These are phyloP conservation scores for Panicum hallii DNA, from an alignment of 202 grass and related monocot species.

Conservation along the genomic window DNA sequence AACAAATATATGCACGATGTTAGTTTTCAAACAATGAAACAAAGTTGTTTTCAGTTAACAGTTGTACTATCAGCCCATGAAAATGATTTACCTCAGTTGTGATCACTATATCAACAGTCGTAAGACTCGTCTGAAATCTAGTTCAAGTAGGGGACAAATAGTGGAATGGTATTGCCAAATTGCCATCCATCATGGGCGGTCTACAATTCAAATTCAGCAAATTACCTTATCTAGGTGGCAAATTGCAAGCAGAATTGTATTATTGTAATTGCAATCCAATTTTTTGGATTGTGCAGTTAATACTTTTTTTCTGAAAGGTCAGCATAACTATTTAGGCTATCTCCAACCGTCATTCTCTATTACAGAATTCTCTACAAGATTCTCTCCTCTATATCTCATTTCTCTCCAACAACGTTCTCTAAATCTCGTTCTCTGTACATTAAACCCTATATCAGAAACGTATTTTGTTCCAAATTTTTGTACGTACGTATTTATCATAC, in stretches of 20 bases:
- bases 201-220: constrained; percentile 23
- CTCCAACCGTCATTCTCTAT: too few species aligned
- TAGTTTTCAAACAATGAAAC: constrained; percentile 30
- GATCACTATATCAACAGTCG: background rate
- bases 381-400: too few species aligned
- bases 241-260: background rate
- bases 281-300: background rate
- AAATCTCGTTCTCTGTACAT: too few species aligned
- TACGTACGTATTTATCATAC: too few species aligned
- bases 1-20: constrained; percentile 26
- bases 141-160: constrained; percentile 5
- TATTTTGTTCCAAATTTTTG: too few species aligned
- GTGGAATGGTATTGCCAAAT: background rate
- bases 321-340: constrained; percentile 13
- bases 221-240: constrained; percentile 2
- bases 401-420: too few species aligned
- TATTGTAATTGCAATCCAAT: background rate
- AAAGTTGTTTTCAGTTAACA: constrained; percentile 41
- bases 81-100: constrained; percentile 21
- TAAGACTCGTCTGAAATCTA: constrained; percentile 12
- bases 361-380: too few species aligned
- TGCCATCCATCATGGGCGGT: background rate
- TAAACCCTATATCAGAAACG: too few species aligned
- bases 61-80: constrained; percentile 10
- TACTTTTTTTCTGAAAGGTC: background rate